These are phyloP conservation scores for Wallacemonas sp. DNA, from an alignment of 208 protist species.

Conservation along the genomic window DNA sequence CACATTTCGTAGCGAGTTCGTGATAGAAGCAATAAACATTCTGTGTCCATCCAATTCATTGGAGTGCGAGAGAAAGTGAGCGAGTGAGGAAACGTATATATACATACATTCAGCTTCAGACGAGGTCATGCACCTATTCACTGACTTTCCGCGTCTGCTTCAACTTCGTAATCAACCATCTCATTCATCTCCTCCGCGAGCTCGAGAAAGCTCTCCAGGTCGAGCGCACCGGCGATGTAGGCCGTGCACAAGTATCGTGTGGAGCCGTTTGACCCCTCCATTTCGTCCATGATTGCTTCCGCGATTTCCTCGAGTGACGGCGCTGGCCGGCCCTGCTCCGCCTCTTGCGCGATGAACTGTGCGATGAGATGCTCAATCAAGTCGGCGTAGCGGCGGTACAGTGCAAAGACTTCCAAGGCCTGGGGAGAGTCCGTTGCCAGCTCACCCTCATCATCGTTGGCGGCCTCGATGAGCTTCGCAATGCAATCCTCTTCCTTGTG, in stretches of 20 bases:
- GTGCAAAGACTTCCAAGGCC: constrained; percentile 49
- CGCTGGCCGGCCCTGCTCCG: not conserved
- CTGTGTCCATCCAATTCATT: no score
- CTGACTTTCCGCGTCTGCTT: not conserved
- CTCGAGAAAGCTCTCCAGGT: constrained; percentile 71
- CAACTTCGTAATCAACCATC: constrained; percentile 34
- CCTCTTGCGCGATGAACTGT: constrained; percentile 42
- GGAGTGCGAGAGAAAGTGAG: no score
- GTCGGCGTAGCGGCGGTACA: constrained; percentile 57
- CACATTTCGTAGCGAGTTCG: no score
- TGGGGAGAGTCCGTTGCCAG: constrained; percentile 39
- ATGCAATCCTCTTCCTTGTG: constrained; percentile 31
- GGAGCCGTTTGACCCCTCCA: constrained; percentile 28
- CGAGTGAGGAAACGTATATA: no score
- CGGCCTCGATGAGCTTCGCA: constrained; percentile 19
- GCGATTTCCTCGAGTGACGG: constrained; percentile 34
- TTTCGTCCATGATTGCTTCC: constrained; percentile 49
- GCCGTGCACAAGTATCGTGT: constrained; percentile 58
- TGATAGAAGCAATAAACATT: no score
- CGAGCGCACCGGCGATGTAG: constrained; percentile 72
- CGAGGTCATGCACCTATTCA: no score
- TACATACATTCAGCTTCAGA: no score
- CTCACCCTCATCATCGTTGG: constrained; percentile 3
- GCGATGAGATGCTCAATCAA: constrained; percentile 59
- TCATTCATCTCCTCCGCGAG: constrained; percentile 61